phyloP scores from a whole-genome alignment of 208 protist species.

The Leishmania major region DNA sequence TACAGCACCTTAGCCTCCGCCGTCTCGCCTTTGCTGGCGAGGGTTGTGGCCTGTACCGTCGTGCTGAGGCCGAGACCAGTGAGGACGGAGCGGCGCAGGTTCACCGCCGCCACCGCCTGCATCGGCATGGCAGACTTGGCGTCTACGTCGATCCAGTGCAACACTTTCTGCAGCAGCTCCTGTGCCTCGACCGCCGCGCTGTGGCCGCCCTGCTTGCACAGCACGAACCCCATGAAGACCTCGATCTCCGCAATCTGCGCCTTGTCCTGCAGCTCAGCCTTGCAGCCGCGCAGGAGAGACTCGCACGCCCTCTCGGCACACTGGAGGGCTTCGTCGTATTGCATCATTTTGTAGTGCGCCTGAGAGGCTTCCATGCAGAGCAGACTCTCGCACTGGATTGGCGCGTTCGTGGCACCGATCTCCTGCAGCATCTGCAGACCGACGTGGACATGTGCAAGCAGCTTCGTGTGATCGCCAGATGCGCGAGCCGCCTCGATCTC shows the following conservation, averaged over 20 bases:
- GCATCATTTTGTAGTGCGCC: constrained; percentile 73
- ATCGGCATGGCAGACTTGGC: constrained; percentile 82
- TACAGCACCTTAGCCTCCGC: constrained; percentile 63
- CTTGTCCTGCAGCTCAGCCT: constrained; percentile 57
- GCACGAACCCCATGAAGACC: constrained; percentile 72
- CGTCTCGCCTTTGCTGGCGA: constrained; percentile 35
- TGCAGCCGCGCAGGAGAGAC: constrained; percentile 50
- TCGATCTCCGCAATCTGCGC: constrained; percentile 80
- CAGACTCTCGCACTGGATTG: constrained; percentile 85
- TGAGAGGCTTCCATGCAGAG: constrained; percentile 87
- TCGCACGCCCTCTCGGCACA: constrained; percentile 49
- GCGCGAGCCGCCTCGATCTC: constrained; percentile 51
- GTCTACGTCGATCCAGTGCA: constrained; percentile 88
- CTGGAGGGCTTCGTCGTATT: constrained; percentile 59
- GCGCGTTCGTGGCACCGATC: constrained; percentile 66
- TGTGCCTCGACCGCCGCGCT: constrained; percentile 43
- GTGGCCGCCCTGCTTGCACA: constrained; percentile 45
- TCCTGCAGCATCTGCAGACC: constrained; percentile 75
- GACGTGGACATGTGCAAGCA: constrained; percentile 52
- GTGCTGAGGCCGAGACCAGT: constrained; percentile 68
- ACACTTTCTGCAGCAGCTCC: constrained; percentile 64
- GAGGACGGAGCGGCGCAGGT: constrained; percentile 82
- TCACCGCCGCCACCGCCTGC: constrained; percentile 84
- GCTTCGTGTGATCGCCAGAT: constrained; percentile 33
- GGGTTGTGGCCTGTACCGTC: constrained; percentile 36